These are phyloP conservation scores for Rhizomucor pusillus DNA, from an alignment of 371 early-diverging fungal genomes.

Conservation along the genomic window DNA sequence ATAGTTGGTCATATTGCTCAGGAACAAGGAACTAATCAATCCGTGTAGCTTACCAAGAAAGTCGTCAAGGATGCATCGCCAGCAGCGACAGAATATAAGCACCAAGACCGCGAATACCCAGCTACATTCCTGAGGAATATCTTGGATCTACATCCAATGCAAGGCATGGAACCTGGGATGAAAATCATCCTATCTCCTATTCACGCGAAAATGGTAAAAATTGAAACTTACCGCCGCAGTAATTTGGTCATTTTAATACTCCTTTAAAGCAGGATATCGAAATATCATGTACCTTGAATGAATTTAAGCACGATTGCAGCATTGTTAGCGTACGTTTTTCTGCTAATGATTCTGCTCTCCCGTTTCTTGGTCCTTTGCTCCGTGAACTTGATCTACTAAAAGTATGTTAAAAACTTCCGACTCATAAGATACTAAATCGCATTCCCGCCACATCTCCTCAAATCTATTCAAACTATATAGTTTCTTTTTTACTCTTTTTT, in stretches of 20 bases:
- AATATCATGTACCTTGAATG: no score
- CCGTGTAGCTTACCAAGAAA: no score
- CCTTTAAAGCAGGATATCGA: no score
- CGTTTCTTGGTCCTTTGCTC: background rate
- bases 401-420: conserved; percentile 1
- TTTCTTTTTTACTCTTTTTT: background rate
- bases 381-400: conserved; percentile 11
- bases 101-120: conserved; percentile 4
- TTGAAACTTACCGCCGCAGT: background rate
- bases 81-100: no score
- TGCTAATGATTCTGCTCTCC: no score
- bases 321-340: no score
- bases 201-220: background rate
- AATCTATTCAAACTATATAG: background rate
- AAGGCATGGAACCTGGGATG: conserved; percentile 17
- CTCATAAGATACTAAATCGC: background rate
- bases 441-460: background rate
- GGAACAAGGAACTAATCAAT: no score
- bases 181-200: conserved; percentile 10
- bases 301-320: no score
- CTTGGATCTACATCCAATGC: conserved; percentile 23
- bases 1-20: background rate
- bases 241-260: no score
- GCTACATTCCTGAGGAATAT: conserved; percentile 20
- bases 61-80: no score